Evolutionary conservation across 164 flowering plant genomes (phyloP).

Genomic region (Aristolochia fimbriata): DNA sequence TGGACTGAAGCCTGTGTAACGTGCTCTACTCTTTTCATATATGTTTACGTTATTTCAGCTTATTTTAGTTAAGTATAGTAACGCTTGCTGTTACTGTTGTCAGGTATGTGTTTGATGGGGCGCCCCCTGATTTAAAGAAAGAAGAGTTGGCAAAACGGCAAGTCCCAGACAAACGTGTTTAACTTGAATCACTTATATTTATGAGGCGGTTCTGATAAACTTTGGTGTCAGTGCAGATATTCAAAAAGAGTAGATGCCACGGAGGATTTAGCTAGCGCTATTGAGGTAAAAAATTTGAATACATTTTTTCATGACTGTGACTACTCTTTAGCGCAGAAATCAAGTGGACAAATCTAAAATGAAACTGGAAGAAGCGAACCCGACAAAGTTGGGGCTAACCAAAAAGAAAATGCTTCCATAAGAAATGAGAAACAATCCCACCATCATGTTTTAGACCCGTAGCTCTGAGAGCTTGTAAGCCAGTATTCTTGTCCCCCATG

Average conservation of each 20-base stretch:
- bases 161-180: background rate
- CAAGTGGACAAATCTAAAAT: too few species aligned
- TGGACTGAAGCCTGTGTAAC: constrained; percentile 92
- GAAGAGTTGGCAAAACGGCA: constrained; percentile 88
- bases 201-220: background rate
- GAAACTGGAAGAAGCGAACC: too few species aligned
- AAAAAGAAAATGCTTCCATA: too few species aligned
- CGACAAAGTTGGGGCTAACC: too few species aligned
- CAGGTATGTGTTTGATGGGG: constrained; percentile 96
- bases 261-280: constrained; percentile 62
- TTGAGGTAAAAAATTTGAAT: constrained; percentile 36
- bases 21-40: background rate
- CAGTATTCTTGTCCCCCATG: too few species aligned
- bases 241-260: constrained; percentile 82
- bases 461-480: too few species aligned
- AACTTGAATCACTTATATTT: background rate
- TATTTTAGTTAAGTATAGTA: background rate
- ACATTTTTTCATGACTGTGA: too few species aligned
- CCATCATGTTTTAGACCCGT: too few species aligned
- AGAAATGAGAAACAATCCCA: too few species aligned
- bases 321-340: too few species aligned
- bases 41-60: background rate
- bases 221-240: constrained; percentile 28
- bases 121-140: constrained; percentile 86
- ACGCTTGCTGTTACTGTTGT: background rate